These are phyloP conservation scores for Aureoboletus auriporus DNA, from an alignment of 768 basidiomycete genomes.

Conservation along the genomic window DNA sequence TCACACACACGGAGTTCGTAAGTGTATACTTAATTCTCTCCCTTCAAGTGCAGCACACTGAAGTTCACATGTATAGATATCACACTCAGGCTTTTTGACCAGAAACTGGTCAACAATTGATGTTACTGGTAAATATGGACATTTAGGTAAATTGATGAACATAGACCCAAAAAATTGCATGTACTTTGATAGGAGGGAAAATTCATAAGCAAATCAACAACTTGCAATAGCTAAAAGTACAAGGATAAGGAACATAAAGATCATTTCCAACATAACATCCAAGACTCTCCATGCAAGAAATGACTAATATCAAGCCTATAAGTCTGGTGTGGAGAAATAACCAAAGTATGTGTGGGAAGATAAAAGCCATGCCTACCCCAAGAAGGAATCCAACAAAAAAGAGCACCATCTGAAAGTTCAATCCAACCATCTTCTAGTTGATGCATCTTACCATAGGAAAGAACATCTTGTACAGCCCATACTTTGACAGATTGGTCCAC, in stretches of 20 bases:
- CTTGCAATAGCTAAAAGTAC: too few relatives aligned
- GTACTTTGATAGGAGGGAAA: too few relatives aligned
- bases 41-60: too few relatives aligned
- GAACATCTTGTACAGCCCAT: slow-evolving; percentile 1
- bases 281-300: slow-evolving; percentile 17
- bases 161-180: too few relatives aligned
- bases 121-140: too few relatives aligned
- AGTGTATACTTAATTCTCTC: too few relatives aligned
- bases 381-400: slow-evolving; percentile 18
- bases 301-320: slow-evolving; percentile 11
- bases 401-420: slow-evolving; percentile 4
- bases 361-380: slow-evolving; percentile 15
- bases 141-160: too few relatives aligned
- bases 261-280: slow-evolving; percentile 16
- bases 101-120: too few relatives aligned
- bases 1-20: too few relatives aligned
- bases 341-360: slow-evolving; percentile 13
- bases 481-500: slow-evolving; percentile 9
- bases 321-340: slow-evolving; percentile 7
- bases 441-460: not conserved
- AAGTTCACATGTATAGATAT: too few relatives aligned
- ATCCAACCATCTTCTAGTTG: slow-evolving; percentile 16
- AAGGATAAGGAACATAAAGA: not conserved
- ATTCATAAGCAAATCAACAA: too few relatives aligned
- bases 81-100: too few relatives aligned